Evolutionary conservation across 805 yeast genomes (phyloP), one percentile per base, ranked within the genome.

Genomic region (Lachancea sp.): DNA sequence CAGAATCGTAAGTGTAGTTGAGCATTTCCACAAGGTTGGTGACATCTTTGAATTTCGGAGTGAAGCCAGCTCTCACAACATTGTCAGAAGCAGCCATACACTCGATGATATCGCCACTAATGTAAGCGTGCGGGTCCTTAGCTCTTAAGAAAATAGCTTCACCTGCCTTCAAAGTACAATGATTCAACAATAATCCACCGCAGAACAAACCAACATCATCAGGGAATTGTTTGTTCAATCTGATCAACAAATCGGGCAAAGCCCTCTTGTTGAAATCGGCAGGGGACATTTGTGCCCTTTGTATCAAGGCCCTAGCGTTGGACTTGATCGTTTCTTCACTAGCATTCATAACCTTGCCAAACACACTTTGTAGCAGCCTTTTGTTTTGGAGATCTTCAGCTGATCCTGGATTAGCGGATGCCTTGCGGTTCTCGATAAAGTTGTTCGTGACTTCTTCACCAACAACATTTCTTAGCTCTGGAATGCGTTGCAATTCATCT

Each of bases 81-180:
- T 92, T 92, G 64, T 92, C 99, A 29, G 94, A 82, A 7, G 98
- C 97, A 31, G 98, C 98, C 99, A 92, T 92, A 71, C 98, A 92
- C 70, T 92, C 99, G 58, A 92, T 89, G 52, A 92, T 92, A 64
- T 92, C 97, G 50, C 99, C 99, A 41, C 82, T 74, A 46, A 92
- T 90, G 66, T 92, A 92, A 24, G 98, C 98, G 65, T 92, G 99
- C 19, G 97, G 97, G 64, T 89, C 97, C 67, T 87, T 86, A 32
- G 98, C 97, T 59, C 86, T 87, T 61, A 92, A 72, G 60, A 89
- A 92, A 80, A 92, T 88, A 42, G 97, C 97, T 69, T 92, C 95
- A 47, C 99, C 99, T 9, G 86, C 75, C 28, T 76, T 66, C 55
- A 92, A 74, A 45, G 67, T 68, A 55, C 89, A 89, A 61, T 89